Base-by-base conservation (phyloP, 2,329 filamentous ascomycete species). In the Elsinoe perseae region DNA sequence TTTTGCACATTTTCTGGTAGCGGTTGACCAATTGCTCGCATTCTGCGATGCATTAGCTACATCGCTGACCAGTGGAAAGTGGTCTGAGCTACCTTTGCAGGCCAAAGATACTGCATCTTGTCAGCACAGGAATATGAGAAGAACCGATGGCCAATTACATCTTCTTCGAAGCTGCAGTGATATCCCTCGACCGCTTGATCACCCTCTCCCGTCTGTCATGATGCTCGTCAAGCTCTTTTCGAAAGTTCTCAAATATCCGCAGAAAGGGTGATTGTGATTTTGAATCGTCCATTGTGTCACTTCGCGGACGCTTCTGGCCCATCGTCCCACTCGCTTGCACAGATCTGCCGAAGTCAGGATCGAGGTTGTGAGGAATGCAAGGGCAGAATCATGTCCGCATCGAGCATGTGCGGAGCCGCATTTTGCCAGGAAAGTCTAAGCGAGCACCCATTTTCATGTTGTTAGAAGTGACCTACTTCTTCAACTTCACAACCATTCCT, bases 91-190 rank as follows among this genome's bases (percentile, higher is more conserved):
- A 88, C 86, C 88, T 81, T 71, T 93, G 88, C n/a, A 93, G 73
- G 1, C 87, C 81, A 70, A 93, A 93, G 63, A 93, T 93, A 58
- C 87, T 91, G 60, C 21, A 34, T 40, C 43, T 23, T 57, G 56
- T 69, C 42, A 68, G 64, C 58, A 28, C 36, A 65, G 44, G n/a
- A 18, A 32, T 28, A 27, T 28, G 25, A 50, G 32, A 44, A 6
- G 20, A 43, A 7, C 4, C 32, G n/a, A 25, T 23, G 18, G 27
- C 9, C 28, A 62, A 78, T 73, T 72, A 95, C 90, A 97, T 95
- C 75, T 97, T 98, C 78, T 98, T 98, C 72, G 89, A 95, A 55
- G 90, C 77, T 0, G 89, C 90, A 5, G 93, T 98, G 58, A 98
- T 87, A 70, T 98, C 93, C 60, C 92, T 79, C 7, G 89, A 95